Evolutionary conservation across 1,284 basidiomycete genomes (phyloP), one percentile per base, ranked within the genome.

Genomic region (Apiotrichum gamsii): DNA sequence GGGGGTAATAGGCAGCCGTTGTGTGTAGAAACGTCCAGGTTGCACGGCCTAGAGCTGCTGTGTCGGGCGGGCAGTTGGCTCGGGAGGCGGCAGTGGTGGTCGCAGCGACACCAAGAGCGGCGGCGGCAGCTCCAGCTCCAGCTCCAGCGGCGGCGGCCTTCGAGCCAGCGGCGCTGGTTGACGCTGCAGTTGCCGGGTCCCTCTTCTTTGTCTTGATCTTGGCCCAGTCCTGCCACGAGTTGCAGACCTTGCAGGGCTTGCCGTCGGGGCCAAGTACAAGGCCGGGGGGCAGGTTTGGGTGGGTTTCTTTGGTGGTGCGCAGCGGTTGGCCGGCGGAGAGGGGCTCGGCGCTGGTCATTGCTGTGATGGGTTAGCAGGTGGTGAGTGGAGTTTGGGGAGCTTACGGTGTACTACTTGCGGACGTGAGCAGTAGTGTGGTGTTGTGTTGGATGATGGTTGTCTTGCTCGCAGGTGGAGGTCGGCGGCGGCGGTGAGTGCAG

Each of bases 11-110:
- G 15, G 91, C 87, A 0, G 89, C 90, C 4, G 90, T 85, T 2
- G 90, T 84, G 67, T 96, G 91, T 30, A 96, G 77, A 78, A 96
- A 95, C 16, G 90, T 86, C 91, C 91, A 96, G 4, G 91, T 94
- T 39, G 91, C 84, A 42, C 82, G 81, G 5, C 91, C 91, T 33
- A 96, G 82, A 47, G 81, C 77, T 60, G 90, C 87, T 36, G 84
- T 83, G 69, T 95, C 90, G 0, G 89, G 82, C 11, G 91, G 91
- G 63, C 91, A 95, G 52, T 86, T 75, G 20, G 74, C 73, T 2
- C 81, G 80, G 37, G 31, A 19, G 13, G 57, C 63, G 16, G 63
- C 52, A 13, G 70, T 57, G 3, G 68, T 69, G 18, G 39, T 24
- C n/a, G 38, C 45, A 19, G 46, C 28, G 5, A 72, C 66, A 1